Evolutionary conservation across 2,329 filamentous ascomycete genomes (phyloP).

Genomic region (Colletotrichum destructivum): DNA sequence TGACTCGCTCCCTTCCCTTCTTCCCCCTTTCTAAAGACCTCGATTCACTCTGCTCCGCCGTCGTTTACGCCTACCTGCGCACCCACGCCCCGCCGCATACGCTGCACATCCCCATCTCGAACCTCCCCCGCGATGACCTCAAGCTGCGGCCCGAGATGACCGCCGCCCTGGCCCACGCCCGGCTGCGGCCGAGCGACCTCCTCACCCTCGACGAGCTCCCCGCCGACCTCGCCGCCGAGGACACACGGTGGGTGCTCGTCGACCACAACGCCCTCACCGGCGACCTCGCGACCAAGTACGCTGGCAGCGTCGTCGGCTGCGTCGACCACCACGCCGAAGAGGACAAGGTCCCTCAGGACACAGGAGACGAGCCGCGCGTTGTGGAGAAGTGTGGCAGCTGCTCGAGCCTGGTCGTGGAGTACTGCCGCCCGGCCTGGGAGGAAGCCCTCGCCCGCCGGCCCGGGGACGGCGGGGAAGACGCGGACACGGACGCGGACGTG

Average conservation of each 20-base stretch:
- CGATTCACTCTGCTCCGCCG: conserved; percentile 82
- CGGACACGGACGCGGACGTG: conserved; percentile 49
- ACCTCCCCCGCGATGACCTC: conserved; percentile 78
- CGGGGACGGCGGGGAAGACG: conserved; percentile 43
- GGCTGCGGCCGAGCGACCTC: conserved; percentile 72
- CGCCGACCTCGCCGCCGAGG: conserved; percentile 62
- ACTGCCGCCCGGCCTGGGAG: conserved; percentile 72
- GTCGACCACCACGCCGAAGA: conserved; percentile 89
- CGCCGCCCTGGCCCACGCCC: conserved; percentile 74
- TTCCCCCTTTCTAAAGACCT: conserved; percentile 70
- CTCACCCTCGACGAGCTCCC: conserved; percentile 72
- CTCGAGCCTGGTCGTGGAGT: conserved; percentile 76
- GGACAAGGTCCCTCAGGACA: conserved; percentile 61
- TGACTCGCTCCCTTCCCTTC: background rate
- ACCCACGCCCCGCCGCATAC: conserved; percentile 68
- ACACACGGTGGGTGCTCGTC: conserved; percentile 80
- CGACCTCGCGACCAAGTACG: conserved; percentile 68
- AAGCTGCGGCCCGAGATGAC: conserved; percentile 80
- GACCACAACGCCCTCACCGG: conserved; percentile 85
- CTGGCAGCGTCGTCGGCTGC: conserved; percentile 70
- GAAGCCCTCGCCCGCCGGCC: conserved; percentile 57
- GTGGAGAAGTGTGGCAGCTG: conserved; percentile 81
- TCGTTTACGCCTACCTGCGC: conserved; percentile 82
- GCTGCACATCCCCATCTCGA: conserved; percentile 80
- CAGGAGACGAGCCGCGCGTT: conserved; percentile 68